Evolutionary conservation across 371 early-diverging fungal species (phyloP).

Genomic region (Mortierella sp.): DNA sequence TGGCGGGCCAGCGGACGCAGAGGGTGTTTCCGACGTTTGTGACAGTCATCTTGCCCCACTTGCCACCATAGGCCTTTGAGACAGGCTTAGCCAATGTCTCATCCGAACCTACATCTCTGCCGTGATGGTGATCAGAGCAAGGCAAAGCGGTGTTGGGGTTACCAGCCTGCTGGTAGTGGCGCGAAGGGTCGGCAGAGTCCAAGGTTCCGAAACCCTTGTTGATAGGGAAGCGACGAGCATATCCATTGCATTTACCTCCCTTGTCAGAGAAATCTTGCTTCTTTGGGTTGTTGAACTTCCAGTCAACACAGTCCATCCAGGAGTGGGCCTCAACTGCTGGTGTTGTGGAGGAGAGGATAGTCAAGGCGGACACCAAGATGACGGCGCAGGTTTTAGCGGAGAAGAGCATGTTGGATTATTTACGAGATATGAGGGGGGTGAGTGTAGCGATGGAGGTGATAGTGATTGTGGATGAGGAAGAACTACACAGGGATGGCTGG

Average conservation of each 20-base stretch:
- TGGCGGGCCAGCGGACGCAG: slow-evolving; percentile 54
- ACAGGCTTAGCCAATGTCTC: slow-evolving; percentile 26
- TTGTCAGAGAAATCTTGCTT: slow-evolving; percentile 20
- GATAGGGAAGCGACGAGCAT: slow-evolving; percentile 38
- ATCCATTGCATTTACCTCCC: slow-evolving; percentile 37
- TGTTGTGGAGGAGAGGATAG: slow-evolving; percentile 17
- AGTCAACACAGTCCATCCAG: slow-evolving; percentile 34
- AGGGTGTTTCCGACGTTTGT: slow-evolving; percentile 22
- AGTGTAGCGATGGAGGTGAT: neutral
- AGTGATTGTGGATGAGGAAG: neutral
- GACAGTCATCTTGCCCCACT: slow-evolving; percentile 37
- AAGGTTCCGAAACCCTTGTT: slow-evolving; percentile 13
- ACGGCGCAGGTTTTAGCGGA: slow-evolving; percentile 8
- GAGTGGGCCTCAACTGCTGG: slow-evolving; percentile 22
- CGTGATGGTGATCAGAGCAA: slow-evolving; percentile 22
- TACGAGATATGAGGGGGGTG: neutral
- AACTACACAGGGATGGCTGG: too few species aligned
- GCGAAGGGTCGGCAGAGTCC: slow-evolving; percentile 20
- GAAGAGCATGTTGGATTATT: neutral
- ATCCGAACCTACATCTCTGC: slow-evolving; percentile 22
- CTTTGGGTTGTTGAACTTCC: slow-evolving; percentile 18
- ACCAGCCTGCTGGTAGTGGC: slow-evolving; percentile 35
- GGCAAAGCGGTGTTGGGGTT: slow-evolving; percentile 23
- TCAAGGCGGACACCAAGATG: slow-evolving; percentile 14
- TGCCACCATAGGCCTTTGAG: slow-evolving; percentile 34